These are phyloP conservation scores for Thuja plicata DNA, from an alignment of 83 land plant genomes.

Conservation along the genomic window DNA sequence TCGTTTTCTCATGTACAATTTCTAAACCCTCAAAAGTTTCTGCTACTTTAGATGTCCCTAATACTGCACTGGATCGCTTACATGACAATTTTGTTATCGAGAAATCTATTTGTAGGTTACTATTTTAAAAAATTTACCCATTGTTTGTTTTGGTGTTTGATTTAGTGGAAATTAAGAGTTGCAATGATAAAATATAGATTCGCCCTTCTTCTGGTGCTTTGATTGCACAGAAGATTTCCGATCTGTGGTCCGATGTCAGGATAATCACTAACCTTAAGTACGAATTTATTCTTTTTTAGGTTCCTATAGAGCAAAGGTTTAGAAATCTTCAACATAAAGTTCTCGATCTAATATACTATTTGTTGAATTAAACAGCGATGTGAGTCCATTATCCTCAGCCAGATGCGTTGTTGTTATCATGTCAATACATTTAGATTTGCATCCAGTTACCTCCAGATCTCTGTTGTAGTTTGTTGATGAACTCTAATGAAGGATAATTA, in stretches of 20 bases:
- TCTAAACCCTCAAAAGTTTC: background rate
- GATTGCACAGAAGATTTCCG: background rate
- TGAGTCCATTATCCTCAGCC: background rate
- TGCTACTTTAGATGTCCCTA: background rate
- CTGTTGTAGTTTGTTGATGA: background rate
- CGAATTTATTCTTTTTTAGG: background rate
- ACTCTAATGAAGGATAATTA: background rate
- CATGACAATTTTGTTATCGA: background rate
- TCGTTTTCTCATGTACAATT: constrained; percentile 27
- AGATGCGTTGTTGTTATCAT: background rate
- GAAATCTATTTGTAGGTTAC: background rate
- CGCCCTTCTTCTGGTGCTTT: background rate
- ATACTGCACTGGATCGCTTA: background rate
- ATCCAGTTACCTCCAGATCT: background rate
- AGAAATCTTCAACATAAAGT: background rate
- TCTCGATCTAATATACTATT: background rate
- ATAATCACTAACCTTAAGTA: background rate
- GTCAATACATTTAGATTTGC: background rate
- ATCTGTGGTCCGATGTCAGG: background rate
- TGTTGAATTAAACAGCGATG: background rate
- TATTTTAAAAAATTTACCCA: background rate
- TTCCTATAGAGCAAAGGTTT: background rate
- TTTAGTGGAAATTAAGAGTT: background rate
- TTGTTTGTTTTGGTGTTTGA: background rate
- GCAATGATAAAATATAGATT: background rate